A percentile compares a stretch with the other conserved stretches of the same genome.
Evolutionary conservation across 495 filamentous ascomycete genomes (phyloP).

Genomic region (Neurospora sp.): DNA sequence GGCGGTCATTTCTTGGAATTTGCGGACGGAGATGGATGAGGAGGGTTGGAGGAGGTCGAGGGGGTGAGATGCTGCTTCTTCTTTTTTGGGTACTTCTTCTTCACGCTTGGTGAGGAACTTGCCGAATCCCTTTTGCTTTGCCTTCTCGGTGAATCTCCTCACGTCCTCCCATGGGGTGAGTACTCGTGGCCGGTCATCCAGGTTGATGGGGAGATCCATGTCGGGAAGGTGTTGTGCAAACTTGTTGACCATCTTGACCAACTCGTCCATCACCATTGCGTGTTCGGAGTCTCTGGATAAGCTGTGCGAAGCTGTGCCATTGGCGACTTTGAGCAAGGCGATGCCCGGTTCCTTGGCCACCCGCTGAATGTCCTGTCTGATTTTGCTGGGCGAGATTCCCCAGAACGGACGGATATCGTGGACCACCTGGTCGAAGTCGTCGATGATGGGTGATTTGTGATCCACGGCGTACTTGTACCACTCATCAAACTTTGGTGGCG

Average conservation of each 20-base stretch:
- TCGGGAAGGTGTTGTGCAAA: conserved; percentile 65
- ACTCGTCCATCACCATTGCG: conserved; percentile 48
- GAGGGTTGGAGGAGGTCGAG: not conserved
- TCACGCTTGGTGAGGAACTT: conserved; percentile 24
- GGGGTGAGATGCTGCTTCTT: not conserved
- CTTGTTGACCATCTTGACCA: conserved; percentile 53
- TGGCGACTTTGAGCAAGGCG: conserved; percentile 33
- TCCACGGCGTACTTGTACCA: conserved; percentile 66
- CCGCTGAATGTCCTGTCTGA: conserved; percentile 36
- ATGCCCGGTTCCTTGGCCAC: conserved; percentile 29
- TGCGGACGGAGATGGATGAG: conserved; percentile 23
- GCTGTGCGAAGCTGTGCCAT: conserved; percentile 39
- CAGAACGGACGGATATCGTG: conserved; percentile 64
- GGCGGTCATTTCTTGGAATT: conserved; percentile 42
- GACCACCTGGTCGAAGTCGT: conserved; percentile 68
- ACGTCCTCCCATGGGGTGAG: conserved; percentile 58
- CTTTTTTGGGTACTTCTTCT: not conserved
- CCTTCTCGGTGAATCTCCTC: conserved; percentile 27
- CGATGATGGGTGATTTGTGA: conserved; percentile 55
- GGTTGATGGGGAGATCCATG: conserved; percentile 74
- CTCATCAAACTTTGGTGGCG: conserved; percentile 55
- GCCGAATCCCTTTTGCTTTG: conserved; percentile 15
- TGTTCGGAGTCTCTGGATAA: conserved; percentile 34
- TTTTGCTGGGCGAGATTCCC: conserved; percentile 50
- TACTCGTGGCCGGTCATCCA: conserved; percentile 68